Evolutionary conservation across 2,329 filamentous ascomycete genomes (phyloP).

Genomic region (Neofusicoccum umdonicola): DNA sequence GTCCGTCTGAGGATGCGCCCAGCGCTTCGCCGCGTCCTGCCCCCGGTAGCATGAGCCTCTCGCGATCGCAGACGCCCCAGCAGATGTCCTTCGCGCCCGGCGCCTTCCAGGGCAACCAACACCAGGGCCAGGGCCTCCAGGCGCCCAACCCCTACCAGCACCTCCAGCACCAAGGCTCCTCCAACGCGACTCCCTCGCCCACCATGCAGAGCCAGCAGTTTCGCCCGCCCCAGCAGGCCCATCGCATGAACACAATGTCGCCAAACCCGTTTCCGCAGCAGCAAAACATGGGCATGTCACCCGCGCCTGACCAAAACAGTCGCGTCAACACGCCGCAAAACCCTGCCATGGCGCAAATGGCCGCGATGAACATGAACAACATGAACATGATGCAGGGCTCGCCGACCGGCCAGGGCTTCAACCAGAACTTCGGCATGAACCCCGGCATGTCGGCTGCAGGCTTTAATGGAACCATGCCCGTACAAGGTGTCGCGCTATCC

Average conservation of each 20-base stretch:
- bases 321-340: slow-evolving; percentile 69
- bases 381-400: slow-evolving; percentile 31
- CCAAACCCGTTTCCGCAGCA: slow-evolving; percentile 85
- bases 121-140: slow-evolving; percentile 58
- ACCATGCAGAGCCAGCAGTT: slow-evolving; percentile 81
- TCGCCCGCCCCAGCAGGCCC: slow-evolving; percentile 64
- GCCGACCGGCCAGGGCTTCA: slow-evolving; percentile 36
- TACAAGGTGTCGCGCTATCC: slow-evolving; percentile 47
- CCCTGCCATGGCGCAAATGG: slow-evolving; percentile 44
- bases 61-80: slow-evolving; percentile 89
- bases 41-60: slow-evolving; percentile 45
- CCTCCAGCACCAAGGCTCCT: slow-evolving; percentile 74
- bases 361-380: slow-evolving; percentile 38
- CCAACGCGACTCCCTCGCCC: slow-evolving; percentile 86
- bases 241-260: slow-evolving; percentile 81
- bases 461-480: slow-evolving; percentile 46
- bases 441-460: slow-evolving; percentile 26
- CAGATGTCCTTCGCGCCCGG: slow-evolving; percentile 64
- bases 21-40: slow-evolving; percentile 75
- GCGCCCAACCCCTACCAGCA: slow-evolving; percentile 74
- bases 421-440: slow-evolving; percentile 37
- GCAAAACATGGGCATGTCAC: slow-evolving; percentile 72
- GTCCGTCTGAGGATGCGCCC: slow-evolving; percentile 79
- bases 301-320: slow-evolving; percentile 62
- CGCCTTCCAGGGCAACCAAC: slow-evolving; percentile 57